Conservation (phyloP, 2,329 filamentous ascomycete genomes). For the Xylaria sp. region DNA sequence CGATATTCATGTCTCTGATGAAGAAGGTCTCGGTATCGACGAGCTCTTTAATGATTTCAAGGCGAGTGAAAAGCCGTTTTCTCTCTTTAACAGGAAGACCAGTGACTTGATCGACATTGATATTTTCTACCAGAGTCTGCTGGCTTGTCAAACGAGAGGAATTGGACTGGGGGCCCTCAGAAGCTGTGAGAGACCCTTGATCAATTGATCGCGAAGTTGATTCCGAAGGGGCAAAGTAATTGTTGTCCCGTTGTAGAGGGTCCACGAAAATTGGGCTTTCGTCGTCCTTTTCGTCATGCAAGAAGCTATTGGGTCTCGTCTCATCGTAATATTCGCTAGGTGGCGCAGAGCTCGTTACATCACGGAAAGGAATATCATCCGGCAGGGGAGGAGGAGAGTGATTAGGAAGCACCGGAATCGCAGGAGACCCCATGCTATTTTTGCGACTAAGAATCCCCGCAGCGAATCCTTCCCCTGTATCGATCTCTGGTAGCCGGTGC, state of each 20-base stretch:
- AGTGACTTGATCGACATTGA: slow-evolving; percentile 35
- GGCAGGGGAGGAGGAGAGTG: slow-evolving; percentile 60
- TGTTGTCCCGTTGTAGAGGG: slow-evolving; percentile 52
- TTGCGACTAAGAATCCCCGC: slow-evolving; percentile 52
- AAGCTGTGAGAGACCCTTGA: slow-evolving; percentile 51
- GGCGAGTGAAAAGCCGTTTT: slow-evolving; percentile 78
- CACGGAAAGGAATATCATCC: slow-evolving; percentile 36
- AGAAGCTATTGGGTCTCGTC: slow-evolving; percentile 50
- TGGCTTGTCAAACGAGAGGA: slow-evolving; percentile 47
- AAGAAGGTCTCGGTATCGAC: slow-evolving; percentile 92
- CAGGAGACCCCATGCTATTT: slow-evolving; percentile 30
- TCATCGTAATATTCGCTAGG: slow-evolving; percentile 51
- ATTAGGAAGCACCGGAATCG: slow-evolving; percentile 48
- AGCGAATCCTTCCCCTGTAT: slow-evolving; percentile 57
- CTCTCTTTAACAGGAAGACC: slow-evolving; percentile 60
- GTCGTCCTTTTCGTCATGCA: slow-evolving; percentile 49
- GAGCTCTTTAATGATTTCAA: slow-evolving; percentile 87
- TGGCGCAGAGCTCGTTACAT: slow-evolving; percentile 39
- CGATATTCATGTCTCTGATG: slow-evolving; percentile 93
- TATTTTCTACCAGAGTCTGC: slow-evolving; percentile 45
- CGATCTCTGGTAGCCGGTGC: slow-evolving; percentile 56
- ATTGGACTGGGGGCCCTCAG: slow-evolving; percentile 47
- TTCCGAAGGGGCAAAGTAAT: slow-evolving; percentile 50
- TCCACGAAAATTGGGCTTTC: slow-evolving; percentile 49
- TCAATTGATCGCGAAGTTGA: slow-evolving; percentile 55